Evolutionary conservation across 306 rosid species (phyloP), one percentile per base, ranked within the genome.

Genomic region (Crotalaria pallida): DNA sequence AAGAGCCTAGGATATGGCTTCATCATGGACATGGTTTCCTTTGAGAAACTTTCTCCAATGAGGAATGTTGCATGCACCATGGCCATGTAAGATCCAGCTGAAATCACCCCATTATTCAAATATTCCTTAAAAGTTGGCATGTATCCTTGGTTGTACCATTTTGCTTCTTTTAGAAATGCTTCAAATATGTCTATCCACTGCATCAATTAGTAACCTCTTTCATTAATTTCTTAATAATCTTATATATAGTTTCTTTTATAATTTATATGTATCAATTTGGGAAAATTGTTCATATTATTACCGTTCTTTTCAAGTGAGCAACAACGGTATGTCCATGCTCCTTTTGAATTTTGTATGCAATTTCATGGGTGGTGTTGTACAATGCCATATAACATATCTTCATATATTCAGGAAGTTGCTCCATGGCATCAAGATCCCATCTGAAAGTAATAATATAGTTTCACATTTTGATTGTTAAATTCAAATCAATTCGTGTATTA

Each of bases 161-260:
- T 83, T 4, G 87, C 87, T 76, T 83, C 87, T 65, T 69, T 44
- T 2, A 79, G 71, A 72, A 72, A 83, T 67, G 87, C 87, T 24
- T 83, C 84, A 33, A 83, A 80, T 62, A 83, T 64, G 60, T 83
- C 82, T 5, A 79, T 76, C 84, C 87, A 83, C 87, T 83, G 72
- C 60, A 76, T 58, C 69, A 70, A 29, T 40, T n/a, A 27, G 6
- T 31, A 5, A 16, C 1, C 26, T 5, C 1, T 58, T 7, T 49
- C 63, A 23, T 76, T 50, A 77, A 40, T 51, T 7, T 52, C 16
- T 23, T 24, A 41, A 7, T 24, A 41, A 7, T n/a, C 48, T 38
- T 52, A 5, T 1, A 0, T 49, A 52, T 43, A 40, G 3, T 64
- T 36, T 48, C n/a, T 45, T 36, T 5, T 27, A n/a, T 31, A 31